These are phyloP conservation scores for Rhizopus sp. DNA, from an alignment of 371 early-diverging fungal species.

Conservation along the genomic window DNA sequence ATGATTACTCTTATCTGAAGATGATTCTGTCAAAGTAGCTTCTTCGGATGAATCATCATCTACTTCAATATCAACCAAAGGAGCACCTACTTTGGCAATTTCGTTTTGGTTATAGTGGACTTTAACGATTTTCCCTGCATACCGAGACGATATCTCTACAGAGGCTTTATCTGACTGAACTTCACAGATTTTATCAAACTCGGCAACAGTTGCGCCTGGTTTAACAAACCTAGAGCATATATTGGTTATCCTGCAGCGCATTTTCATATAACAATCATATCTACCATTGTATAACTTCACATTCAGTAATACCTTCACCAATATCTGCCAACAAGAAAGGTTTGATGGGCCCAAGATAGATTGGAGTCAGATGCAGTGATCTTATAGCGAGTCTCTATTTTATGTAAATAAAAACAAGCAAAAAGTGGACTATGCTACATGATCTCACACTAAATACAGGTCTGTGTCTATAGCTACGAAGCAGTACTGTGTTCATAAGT, in stretches of 20 bases:
- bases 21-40: not conserved
- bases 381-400: too few relatives aligned
- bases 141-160: slow-evolving; percentile 96
- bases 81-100: slow-evolving; percentile 89
- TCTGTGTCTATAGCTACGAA: too few relatives aligned
- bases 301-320: slow-evolving; percentile 97
- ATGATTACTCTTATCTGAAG: not conserved
- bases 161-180: slow-evolving; percentile 99
- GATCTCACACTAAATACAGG: too few relatives aligned
- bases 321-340: slow-evolving; percentile 94
- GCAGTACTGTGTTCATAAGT: too few relatives aligned
- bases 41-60: slow-evolving; percentile 41
- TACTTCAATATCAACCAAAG: slow-evolving; percentile 93
- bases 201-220: slow-evolving; percentile 80
- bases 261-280: not conserved
- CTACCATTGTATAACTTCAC: slow-evolving; percentile 96
- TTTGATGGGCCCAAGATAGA: slow-evolving; percentile 32
- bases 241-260: not conserved
- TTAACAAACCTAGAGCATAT: slow-evolving; percentile 79
- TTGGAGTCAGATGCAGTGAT: not conserved
- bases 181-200: slow-evolving; percentile 95
- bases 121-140: slow-evolving; percentile 79
- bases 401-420: too few relatives aligned
- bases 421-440: too few relatives aligned
- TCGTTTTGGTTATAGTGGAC: slow-evolving; percentile 84